Evolutionary conservation across 148 eudicot genomes (phyloP), one percentile per base, ranked within the genome.

Genomic region (Suaeda aralocaspica): DNA sequence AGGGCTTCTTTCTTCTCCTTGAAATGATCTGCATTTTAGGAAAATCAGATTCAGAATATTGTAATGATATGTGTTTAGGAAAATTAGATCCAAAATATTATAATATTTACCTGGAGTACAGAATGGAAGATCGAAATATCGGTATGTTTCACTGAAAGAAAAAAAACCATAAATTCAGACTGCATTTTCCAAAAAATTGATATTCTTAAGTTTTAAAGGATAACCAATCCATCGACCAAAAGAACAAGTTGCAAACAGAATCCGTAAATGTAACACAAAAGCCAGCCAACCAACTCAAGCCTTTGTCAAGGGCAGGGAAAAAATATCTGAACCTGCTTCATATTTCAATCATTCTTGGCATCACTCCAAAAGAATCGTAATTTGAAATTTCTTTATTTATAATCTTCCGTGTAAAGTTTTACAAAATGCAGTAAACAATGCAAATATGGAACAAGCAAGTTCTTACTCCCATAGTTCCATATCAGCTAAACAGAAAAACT

Each of bases 1-100:
- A 88, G 89, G 77, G 92, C 92, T 82, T 88, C 92, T 70, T 74
- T 82, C 73, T 85, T 88, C 77, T 88, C 92, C 65, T 78, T 83
- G 68, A 88, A 57, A 75, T 82, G 80, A 64, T 57, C 86, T 87
- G 82, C 67, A 67, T 52, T 59, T n/a, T 14, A 24, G 15, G 77
- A 24, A 62, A 52, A 1, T 18, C 28, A 45, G 34, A 60, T 52
- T 21, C 21, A 59, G 55, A 24, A 56, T 30, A 63, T 19, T 18
- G 50, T 21, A 28, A 34, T 30, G 46, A 22, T 21, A 14, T 33
- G 48, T 36, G 21, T 59, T n/a, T 14, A 24, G 15, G 77, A 24
- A 62, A 52, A 1, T 18, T 34, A 45, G 34, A 60, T 52, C 22
- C 21, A 59, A 46, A 24, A 56, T 30, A 63, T 19, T 18, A 36